Base-by-base conservation (phyloP, 306 rosid genomes). In the Vigna unguiculata region DNA sequence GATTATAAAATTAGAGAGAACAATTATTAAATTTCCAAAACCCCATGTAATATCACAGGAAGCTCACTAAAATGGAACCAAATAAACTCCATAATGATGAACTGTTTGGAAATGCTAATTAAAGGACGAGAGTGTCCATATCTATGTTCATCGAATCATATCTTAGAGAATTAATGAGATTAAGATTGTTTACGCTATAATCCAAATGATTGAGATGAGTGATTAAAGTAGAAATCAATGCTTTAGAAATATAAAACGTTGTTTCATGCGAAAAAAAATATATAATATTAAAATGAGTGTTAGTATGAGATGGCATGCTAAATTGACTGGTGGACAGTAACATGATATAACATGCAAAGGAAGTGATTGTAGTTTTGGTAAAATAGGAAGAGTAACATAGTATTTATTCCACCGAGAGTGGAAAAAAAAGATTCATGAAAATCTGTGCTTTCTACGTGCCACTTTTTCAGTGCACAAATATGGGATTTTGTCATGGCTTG, bases 381-480 rank as follows among this genome's bases (percentile, higher is more conserved):
- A 32, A 65, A 55, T 65, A 16, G 70, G 21, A 80, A 62, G 30
- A 25, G 15, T 10, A 62, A 25, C 47, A 52, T 2, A 17, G 28
- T 30, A 73, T 43, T 12, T n/a, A 22, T 64, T 48, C 57, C 65
- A 47, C 45, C 10, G 47, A 68, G 78, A 58, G 9, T 15, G 14
- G 24, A 58, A 71, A 79, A 79, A 62, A 64, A 80, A 58, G 54
- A 71, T 64, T 65, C 36, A 69, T 58, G 45, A 36, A 81, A 80
- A 60, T 72, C n/a, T 36, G 78, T 51, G 85, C 77, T 76, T 80
- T 76, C 76, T 84, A 84, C 82, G 82, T 65, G 76, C 77, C 77
- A 80, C 82, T 84, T 84, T 84, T 38, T 54, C 70, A 81, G 78
- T 81, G 81, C 83, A 81, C 69, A 61, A 77, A 73, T 74, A 77